Conservation (phyloP, 306 rosid genomes). For the Urtica urens region DNA sequence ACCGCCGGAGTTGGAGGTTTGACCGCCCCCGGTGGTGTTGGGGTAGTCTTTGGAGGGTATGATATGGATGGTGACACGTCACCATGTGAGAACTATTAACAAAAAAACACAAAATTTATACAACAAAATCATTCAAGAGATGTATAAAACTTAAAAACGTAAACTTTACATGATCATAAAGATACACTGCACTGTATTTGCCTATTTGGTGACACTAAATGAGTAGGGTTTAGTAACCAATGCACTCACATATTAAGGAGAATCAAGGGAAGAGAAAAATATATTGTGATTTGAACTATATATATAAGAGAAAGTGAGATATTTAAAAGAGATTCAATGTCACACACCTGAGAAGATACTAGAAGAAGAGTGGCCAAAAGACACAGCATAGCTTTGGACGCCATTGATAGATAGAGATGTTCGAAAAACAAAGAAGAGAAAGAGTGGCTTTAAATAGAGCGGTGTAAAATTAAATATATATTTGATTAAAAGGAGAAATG, state of each 20-base stretch:
- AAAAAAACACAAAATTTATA: too few species aligned
- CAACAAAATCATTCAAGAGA: too few species aligned
- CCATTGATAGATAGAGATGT: conserved; percentile 23
- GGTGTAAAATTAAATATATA: not conserved
- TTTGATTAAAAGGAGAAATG: too few species aligned
- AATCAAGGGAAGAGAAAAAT: not conserved
- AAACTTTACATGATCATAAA: too few species aligned
- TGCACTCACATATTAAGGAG: not conserved
- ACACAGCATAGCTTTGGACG: conserved; percentile 29
- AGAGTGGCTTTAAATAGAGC: not conserved
- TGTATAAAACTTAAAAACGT: too few species aligned
- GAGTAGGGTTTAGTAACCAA: not conserved
- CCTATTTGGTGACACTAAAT: too few species aligned
- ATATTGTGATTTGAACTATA: not conserved
- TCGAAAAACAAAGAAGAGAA: not conserved
- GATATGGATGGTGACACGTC: conserved; percentile 8
- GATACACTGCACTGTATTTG: too few species aligned
- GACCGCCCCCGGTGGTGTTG: too few species aligned
- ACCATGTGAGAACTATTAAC: conserved; percentile 24
- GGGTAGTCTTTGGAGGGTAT: conserved; percentile 8
- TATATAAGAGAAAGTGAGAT: not conserved
- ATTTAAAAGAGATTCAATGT: not conserved
- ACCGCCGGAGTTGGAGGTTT: conserved; percentile 10
- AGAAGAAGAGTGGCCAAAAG: conserved; percentile 30
- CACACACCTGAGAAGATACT: conserved; percentile 25